phyloP scores from a whole-genome alignment of 164 flowering plant genomes.

The Buxus sempervirens region DNA sequence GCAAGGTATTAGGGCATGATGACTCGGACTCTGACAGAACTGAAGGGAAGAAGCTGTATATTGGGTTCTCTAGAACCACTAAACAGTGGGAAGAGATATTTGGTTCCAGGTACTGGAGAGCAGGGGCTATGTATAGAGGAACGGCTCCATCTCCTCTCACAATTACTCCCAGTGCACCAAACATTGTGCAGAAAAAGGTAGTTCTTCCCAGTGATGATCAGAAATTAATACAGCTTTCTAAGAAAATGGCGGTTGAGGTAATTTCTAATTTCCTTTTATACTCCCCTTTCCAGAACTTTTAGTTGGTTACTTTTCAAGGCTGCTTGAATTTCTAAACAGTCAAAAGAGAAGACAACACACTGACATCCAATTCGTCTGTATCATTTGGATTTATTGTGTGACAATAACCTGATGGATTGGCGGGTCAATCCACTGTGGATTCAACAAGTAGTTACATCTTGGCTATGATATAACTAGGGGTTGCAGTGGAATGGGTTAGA shows the following conservation, averaged over 20 bases:
- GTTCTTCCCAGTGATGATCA: slow-evolving; percentile 20
- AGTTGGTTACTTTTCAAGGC: background rate
- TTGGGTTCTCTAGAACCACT: slow-evolving; percentile 80
- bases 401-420: background rate
- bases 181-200: slow-evolving; percentile 25
- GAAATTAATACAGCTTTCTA: slow-evolving; percentile 38
- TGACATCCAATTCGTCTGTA: background rate
- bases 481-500: background rate
- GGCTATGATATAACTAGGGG: background rate
- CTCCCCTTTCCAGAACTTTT: background rate
- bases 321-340: background rate
- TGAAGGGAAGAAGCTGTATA: slow-evolving; percentile 81
- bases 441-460: background rate
- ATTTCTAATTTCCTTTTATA: background rate
- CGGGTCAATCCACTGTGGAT: background rate
- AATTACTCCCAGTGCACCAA: slow-evolving; percentile 30
- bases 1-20: slow-evolving; percentile 80
- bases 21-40: slow-evolving; percentile 81
- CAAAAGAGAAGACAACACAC: background rate
- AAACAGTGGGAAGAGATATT: slow-evolving; percentile 83
- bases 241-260: slow-evolving; percentile 64
- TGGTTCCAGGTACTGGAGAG: slow-evolving; percentile 86
- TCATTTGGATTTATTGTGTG: background rate
- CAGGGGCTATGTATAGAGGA: slow-evolving; percentile 93
- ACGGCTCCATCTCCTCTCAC: slow-evolving; percentile 67